phyloP scores from a whole-genome alignment of 2,329 filamentous ascomycete genomes.

The Scedosporium boydii region DNA sequence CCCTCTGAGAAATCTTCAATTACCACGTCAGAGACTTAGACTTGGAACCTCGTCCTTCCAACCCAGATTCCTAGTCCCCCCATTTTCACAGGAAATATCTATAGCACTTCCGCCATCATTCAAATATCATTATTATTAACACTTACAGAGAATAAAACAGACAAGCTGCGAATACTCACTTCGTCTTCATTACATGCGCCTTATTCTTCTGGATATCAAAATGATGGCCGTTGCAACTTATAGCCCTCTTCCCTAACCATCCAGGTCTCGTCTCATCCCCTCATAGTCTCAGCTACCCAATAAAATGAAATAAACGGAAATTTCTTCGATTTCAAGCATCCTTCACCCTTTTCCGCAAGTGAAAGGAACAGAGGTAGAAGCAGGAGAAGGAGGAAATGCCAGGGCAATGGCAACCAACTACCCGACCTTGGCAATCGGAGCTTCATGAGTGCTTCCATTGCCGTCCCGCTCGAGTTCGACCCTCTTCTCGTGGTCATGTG shows the following conservation, averaged over 20 bases:
- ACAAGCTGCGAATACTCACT: not conserved
- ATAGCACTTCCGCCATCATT: too few relatives aligned
- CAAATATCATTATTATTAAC: not conserved
- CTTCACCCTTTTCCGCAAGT: too few relatives aligned
- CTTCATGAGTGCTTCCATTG: not conserved
- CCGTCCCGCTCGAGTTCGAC: not conserved
- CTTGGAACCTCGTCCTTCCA: too few relatives aligned
- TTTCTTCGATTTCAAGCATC: too few relatives aligned
- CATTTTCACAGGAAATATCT: too few relatives aligned
- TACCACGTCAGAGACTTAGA: too few relatives aligned
- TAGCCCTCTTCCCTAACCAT: not conserved
- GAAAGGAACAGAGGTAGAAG: not conserved
- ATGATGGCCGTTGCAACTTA: not conserved
- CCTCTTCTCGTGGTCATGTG: conserved; percentile 22
- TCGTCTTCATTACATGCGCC: not conserved
- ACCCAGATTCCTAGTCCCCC: too few relatives aligned
- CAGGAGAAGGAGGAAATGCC: not conserved
- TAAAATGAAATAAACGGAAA: too few relatives aligned
- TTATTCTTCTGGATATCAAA: not conserved
- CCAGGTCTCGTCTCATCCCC: too few relatives aligned
- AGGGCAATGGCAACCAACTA: not conserved
- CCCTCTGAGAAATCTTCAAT: too few relatives aligned
- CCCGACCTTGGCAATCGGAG: not conserved
- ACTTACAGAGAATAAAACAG: not conserved
- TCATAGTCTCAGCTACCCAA: too few relatives aligned